Percentiles rank a stretch among this genome's conserved stretches.
phyloP scores from a whole-genome alignment of 2,329 filamentous ascomycete genomes.

The Ceratocystis albifundus region DNA sequence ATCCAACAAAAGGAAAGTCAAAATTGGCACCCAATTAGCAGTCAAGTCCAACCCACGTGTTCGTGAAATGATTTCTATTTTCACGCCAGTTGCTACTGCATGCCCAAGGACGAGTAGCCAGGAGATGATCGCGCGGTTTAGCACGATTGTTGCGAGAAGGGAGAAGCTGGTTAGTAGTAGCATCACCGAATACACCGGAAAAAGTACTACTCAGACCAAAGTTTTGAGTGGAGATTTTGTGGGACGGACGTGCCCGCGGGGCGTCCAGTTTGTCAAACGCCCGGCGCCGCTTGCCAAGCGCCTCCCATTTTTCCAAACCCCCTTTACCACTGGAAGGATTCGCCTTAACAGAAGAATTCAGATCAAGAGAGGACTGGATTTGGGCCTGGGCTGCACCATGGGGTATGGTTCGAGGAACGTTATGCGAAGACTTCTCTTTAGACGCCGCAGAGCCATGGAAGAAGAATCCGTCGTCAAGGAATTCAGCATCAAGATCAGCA shows the following conservation, averaged over 20 bases:
- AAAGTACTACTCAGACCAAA: constrained; percentile 7
- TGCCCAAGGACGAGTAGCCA: constrained; percentile 17
- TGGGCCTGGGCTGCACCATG: constrained; percentile 30
- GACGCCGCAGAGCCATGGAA: constrained; percentile 46
- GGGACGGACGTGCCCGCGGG: not conserved
- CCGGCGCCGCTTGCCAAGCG: constrained; percentile 71
- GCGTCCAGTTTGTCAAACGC: constrained; percentile 33
- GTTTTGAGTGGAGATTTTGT: not conserved
- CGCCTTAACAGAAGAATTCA: not conserved
- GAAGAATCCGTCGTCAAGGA: constrained; percentile 59
- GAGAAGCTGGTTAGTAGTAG: constrained; percentile 11
- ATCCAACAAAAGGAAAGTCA: constrained; percentile 33
- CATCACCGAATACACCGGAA: constrained; percentile 14
- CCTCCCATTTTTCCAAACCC: constrained; percentile 73
- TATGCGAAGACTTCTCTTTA: constrained; percentile 3
- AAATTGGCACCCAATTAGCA: constrained; percentile 16
- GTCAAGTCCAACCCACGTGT: constrained; percentile 23
- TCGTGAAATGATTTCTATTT: constrained; percentile 20
- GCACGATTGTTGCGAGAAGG: constrained; percentile 7
- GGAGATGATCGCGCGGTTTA: constrained; percentile 18
- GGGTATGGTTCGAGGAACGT: constrained; percentile 3
- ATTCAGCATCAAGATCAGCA: constrained; percentile 50
- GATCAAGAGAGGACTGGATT: not conserved
- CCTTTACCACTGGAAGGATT: constrained; percentile 25
- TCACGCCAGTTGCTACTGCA: constrained; percentile 23